Conservation (phyloP, 805 yeast species). For the Wickerhamomyces xylosicus region DNA sequence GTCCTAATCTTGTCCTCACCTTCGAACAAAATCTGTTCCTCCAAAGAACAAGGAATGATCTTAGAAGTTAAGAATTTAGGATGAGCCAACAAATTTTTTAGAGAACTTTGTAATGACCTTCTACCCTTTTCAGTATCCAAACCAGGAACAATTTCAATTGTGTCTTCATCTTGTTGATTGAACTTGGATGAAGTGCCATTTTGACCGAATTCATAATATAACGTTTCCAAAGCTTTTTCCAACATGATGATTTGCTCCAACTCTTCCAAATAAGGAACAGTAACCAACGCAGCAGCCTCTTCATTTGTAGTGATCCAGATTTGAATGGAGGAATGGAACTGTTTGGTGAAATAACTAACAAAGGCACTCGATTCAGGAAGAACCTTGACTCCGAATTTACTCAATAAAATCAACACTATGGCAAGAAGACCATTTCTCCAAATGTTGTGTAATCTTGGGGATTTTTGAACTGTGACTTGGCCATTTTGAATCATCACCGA, state of each 20-base stretch:
- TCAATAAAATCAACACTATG: slow-evolving; percentile 46
- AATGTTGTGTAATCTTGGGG: slow-evolving; percentile 55
- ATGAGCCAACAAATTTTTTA: slow-evolving; percentile 72
- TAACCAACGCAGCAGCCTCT: slow-evolving; percentile 39
- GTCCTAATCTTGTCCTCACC: slow-evolving; percentile 31
- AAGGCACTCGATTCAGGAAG: slow-evolving; percentile 59
- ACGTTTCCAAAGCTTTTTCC: slow-evolving; percentile 42
- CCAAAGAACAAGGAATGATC: slow-evolving; percentile 49
- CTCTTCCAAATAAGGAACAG: slow-evolving; percentile 43
- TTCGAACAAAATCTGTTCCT: slow-evolving; percentile 51
- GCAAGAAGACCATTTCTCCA: slow-evolving; percentile 85
- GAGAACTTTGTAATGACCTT: slow-evolving; percentile 45
- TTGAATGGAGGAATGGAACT: slow-evolving; percentile 49
- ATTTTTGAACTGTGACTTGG: slow-evolving; percentile 36
- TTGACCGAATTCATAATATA: slow-evolving; percentile 43
- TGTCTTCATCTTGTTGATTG: slow-evolving; percentile 12
- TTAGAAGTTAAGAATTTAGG: slow-evolving; percentile 75
- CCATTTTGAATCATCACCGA: slow-evolving; percentile 62
- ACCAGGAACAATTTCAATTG: slow-evolving; percentile 38
- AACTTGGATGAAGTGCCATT: slow-evolving; percentile 8
- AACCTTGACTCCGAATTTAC: slow-evolving; percentile 52
- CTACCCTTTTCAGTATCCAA: slow-evolving; percentile 50
- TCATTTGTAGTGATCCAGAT: slow-evolving; percentile 53
- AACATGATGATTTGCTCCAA: slow-evolving; percentile 60
- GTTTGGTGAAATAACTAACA: slow-evolving; percentile 51